Evolutionary conservation across 2,329 filamentous ascomycete species (phyloP).

Genomic region (Hypomyces rosellus): DNA sequence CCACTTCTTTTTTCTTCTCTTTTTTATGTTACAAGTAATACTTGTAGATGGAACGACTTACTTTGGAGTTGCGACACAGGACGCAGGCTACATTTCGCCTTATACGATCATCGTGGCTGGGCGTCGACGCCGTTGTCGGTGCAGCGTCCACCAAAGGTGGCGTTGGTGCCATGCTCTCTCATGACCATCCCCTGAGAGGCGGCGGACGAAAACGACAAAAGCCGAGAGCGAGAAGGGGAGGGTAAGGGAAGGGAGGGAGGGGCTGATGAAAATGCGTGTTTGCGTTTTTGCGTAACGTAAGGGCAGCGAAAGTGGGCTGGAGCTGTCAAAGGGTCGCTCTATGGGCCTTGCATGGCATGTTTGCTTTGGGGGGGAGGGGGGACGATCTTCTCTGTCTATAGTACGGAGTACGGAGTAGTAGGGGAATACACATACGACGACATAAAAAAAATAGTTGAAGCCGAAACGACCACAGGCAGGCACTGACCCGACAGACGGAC

Average conservation of each 20-base stretch:
- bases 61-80: constrained; percentile 36
- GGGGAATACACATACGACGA: no score
- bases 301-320: no score
- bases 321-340: no score
- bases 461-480: no score
- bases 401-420: no score
- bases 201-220: not conserved
- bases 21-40: not conserved
- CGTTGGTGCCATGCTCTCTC: constrained; percentile 22
- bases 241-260: not conserved
- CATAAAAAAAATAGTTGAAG: no score
- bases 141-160: constrained; percentile 23
- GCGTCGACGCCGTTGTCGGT: constrained; percentile 19
- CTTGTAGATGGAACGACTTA: constrained; percentile 15
- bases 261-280: not conserved
- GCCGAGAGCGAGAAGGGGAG: not conserved
- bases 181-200: not conserved
- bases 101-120: constrained; percentile 23
- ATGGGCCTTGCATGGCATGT: no score
- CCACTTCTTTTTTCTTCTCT: not conserved
- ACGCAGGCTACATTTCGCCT: constrained; percentile 33
- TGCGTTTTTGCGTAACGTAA: not conserved
- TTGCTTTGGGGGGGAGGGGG: no score
- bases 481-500: no score
- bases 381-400: no score